Percentiles rank a stretch among this genome's conserved stretches.
These are phyloP conservation scores for Talaromyces sp. DNA, from an alignment of 2,329 filamentous ascomycete species.

Conservation along the genomic window DNA sequence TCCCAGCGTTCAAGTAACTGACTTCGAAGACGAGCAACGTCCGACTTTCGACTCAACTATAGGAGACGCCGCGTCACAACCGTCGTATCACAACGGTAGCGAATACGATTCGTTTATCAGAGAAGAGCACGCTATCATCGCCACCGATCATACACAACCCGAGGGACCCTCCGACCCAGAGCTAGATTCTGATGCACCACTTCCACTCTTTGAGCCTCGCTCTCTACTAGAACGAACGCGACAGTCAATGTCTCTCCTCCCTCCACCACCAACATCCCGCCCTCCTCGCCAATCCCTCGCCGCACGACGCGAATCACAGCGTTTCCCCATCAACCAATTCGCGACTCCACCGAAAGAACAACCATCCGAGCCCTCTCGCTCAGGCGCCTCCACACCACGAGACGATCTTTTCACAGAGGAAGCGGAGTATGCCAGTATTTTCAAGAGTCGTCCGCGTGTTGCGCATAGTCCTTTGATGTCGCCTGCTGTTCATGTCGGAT, in stretches of 20 bases:
- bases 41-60: not conserved
- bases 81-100: not conserved
- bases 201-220: slow-evolving; percentile 25
- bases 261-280: slow-evolving; percentile 28
- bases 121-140: not conserved
- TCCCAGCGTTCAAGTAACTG: slow-evolving; percentile 17
- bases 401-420: slow-evolving; percentile 71
- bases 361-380: slow-evolving; percentile 24
- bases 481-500: slow-evolving; percentile 39
- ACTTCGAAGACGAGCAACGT: slow-evolving; percentile 2
- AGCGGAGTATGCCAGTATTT: slow-evolving; percentile 76
- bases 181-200: slow-evolving; percentile 22
- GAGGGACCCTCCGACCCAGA: not conserved
- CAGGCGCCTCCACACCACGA: slow-evolving; percentile 53
- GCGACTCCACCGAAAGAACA: slow-evolving; percentile 49
- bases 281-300: slow-evolving; percentile 26
- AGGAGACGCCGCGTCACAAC: not conserved
- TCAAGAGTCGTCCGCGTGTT: slow-evolving; percentile 79
- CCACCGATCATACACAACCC: not conserved
- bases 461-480: slow-evolving; percentile 66
- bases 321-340: slow-evolving; percentile 57
- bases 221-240: slow-evolving; percentile 75
- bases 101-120: not conserved
- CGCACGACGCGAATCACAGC: slow-evolving; percentile 30
- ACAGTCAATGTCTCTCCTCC: slow-evolving; percentile 70